phyloP scores from a whole-genome alignment of 1,284 basidiomycete species.

The Schizopora paradoxa region DNA sequence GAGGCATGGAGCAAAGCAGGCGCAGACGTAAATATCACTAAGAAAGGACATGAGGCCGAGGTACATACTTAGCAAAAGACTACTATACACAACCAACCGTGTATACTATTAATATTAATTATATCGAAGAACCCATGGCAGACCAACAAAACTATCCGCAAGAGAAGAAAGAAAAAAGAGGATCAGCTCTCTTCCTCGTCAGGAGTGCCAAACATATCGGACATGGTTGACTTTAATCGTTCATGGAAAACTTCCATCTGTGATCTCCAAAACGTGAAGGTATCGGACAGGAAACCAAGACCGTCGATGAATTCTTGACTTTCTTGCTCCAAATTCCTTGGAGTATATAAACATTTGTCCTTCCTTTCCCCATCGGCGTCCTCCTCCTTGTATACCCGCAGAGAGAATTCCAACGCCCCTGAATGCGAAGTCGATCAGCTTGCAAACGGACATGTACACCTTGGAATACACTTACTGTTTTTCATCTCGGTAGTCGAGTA shows the following conservation, averaged over 20 bases:
- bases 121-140: constrained; percentile 5
- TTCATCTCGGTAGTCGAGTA: constrained; percentile 25
- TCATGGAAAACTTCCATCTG: constrained; percentile 62
- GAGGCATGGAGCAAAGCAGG: constrained; percentile 50
- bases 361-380: constrained; percentile 23
- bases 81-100: background rate
- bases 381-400: constrained; percentile 43
- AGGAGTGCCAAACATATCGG: constrained; percentile 24
- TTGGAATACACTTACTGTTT: constrained; percentile 3
- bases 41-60: background rate
- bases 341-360: constrained; percentile 53
- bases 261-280: constrained; percentile 61
- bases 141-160: background rate
- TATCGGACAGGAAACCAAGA: constrained; percentile 53
- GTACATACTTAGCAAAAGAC: background rate
- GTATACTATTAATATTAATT: background rate
- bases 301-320: constrained; percentile 43
- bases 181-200: constrained; percentile 22
- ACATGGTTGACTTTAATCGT: constrained; percentile 48
- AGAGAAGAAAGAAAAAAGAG: background rate
- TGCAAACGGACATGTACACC: constrained; percentile 1
- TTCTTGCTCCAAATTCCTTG: constrained; percentile 60
- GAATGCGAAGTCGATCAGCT: background rate
- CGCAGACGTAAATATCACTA: constrained; percentile 18
- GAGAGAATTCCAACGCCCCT: constrained; percentile 44